Base-by-base conservation (phyloP, 1,284 basidiomycete species). In the Moniliella sp. region DNA sequence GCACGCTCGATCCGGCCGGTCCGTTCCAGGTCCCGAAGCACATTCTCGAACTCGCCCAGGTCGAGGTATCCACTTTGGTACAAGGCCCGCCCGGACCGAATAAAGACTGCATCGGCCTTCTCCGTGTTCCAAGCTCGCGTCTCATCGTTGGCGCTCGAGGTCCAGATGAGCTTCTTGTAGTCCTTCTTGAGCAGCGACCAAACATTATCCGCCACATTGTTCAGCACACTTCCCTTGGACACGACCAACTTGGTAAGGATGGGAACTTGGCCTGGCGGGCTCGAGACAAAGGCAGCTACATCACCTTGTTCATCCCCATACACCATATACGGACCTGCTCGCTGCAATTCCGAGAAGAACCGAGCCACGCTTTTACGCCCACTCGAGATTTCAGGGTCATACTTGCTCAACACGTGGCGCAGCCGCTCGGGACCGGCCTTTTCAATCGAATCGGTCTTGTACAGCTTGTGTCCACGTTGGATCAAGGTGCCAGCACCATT, bases 51-150 rank as follows among this genome's bases (percentile, higher is more conserved):
- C 62, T 91, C 82, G 36, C 70, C 70, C 26, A 86, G 73, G 50
- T 84, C 79, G 45, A 76, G 74, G 18, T 91, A 69, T 28, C 84
- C 84, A 57, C 86, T 91, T 82, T 84, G 91, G 71, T 88, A 91
- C 55, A 93, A 64, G 51, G 74, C 81, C 61, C 63, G 51, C 23
- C 84, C 83, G n/a, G 78, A 78, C 28, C 86, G 70, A 7, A 82
- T 86, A 66, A 93, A 93, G 62, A 76, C 80, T 3, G 84, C 84
- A 48, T 93, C 84, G 0, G 84, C 81, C 35, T 81, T 73, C 66
- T 93, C 84, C 52, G 88, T 93, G 65, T n/a, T n/a, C n/a, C n/a
- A n/a, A n/a, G n/a, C n/a, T n/a, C n/a, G n/a, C n/a, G n/a, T n/a
- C n/a, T n/a, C 83, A 61, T 91, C 82, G 45, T 86, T 81, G 4